Base-by-base conservation (phyloP, 192 early-diverging fungal genomes). In the Tieghemiomyces parasiticus region DNA sequence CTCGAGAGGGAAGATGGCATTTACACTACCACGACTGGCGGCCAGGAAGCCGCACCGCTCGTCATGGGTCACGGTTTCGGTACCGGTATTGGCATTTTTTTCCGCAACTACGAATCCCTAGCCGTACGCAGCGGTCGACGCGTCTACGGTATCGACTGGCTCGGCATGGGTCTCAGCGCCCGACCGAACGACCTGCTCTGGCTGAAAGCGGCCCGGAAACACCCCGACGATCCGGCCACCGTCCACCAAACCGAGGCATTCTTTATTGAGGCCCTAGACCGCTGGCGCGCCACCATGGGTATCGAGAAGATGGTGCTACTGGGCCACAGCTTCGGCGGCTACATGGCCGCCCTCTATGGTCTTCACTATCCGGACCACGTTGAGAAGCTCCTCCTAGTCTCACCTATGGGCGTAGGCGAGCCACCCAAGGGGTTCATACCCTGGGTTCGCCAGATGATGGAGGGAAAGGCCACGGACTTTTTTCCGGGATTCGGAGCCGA, bases 181-280 rank as follows among this genome's bases (percentile, higher is more conserved):
- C 74, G 91, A 6, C 83, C 89, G 14, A 70, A 71, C 24, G 91
- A 84, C 66, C 65, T 60, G 10, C 69, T 77, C 54, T 59, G 58
- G 35, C 69, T 61, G 52, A 44, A 20, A 3, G 20, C 24, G 49
- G 45, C 45, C 12, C 68, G 72, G 70, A 71, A 84, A 58, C 65
- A 25, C 1, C 22, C 22, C 26, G 22, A 78, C 30, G 67, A 74
- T 53, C 74, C 75, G 46, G 61, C 68, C 26, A 70, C 78, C 26
- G 77, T 78, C 44, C 60, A 60, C 19, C 50, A 64, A 62, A 77
- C 89, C 0, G 91, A 94, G 66, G 63, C 71, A 29, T 92, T 86
- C 67, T 97, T 97, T 77, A 80, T 97, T 29, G 83, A 92, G 30
- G 84, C 87, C 46, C 72, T 97, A 19, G 95, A 95, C 65, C 77